phyloP scores from a whole-genome alignment of 306 rosid genomes.

The Mimosa pudica region DNA sequence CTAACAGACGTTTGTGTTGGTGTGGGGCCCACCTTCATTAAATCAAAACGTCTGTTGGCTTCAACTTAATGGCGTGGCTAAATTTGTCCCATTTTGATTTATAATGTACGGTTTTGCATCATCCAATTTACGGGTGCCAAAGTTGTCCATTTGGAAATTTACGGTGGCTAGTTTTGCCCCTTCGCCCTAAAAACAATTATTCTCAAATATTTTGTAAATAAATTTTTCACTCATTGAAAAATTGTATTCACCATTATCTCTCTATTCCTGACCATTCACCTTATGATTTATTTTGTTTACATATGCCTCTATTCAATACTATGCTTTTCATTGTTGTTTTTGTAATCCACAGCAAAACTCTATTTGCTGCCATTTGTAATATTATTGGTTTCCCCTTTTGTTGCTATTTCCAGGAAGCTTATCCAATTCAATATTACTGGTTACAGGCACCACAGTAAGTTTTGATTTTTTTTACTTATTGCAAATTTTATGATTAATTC shows the following conservation, averaged over 20 bases:
- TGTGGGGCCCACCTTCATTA: too few relatives aligned
- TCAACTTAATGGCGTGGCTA: too few relatives aligned
- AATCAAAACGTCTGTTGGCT: too few relatives aligned
- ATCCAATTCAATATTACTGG: constrained; percentile 65
- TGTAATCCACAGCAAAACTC: background rate
- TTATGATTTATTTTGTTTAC: background rate
- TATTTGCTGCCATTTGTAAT: background rate
- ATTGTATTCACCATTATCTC: background rate
- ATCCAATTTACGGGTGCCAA: too few relatives aligned
- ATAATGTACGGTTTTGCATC: too few relatives aligned
- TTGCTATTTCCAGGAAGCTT: constrained; percentile 57
- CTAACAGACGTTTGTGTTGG: too few relatives aligned
- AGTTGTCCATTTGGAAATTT: too few relatives aligned
- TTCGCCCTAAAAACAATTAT: too few relatives aligned
- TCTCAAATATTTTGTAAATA: background rate
- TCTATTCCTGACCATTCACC: background rate
- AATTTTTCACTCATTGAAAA: background rate
- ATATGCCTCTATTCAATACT: constrained; percentile 15
- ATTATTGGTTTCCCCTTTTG: constrained; percentile 3
- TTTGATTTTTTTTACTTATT: background rate
- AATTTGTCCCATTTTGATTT: too few relatives aligned
- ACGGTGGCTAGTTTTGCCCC: too few relatives aligned
- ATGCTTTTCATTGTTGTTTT: background rate
- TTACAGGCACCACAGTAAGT: constrained; percentile 67
- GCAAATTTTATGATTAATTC: background rate